Conservation (phyloP, 352 stramenopile genomes). For the Globisporangium ultimum region DNA sequence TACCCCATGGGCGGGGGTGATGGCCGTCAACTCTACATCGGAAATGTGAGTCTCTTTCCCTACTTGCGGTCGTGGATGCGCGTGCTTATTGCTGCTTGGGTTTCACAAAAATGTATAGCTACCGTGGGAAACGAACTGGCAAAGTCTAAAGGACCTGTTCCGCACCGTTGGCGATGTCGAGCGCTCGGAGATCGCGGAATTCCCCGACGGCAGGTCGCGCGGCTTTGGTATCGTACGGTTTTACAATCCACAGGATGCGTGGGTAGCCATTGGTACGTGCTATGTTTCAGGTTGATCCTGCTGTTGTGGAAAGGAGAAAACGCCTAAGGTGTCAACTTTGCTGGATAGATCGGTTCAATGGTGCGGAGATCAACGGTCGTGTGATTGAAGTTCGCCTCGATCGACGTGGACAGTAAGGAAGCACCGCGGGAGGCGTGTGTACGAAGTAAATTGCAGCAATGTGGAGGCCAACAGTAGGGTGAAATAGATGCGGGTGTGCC, state of each 20-base stretch:
- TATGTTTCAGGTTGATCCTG: neutral
- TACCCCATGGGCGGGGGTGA: slow-evolving; percentile 16
- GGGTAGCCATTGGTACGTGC: slow-evolving; percentile 58
- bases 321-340: slow-evolving; percentile 4
- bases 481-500: neutral
- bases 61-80: neutral
- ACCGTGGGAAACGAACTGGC: slow-evolving; percentile 63
- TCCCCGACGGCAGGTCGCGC: slow-evolving; percentile 56
- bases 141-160: slow-evolving; percentile 70
- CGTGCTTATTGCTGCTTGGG: slow-evolving; percentile 5
- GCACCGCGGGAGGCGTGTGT: neutral
- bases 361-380: slow-evolving; percentile 59
- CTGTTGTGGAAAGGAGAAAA: neutral
- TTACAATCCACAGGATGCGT: slow-evolving; percentile 39
- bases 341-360: slow-evolving; percentile 54
- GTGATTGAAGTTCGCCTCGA: slow-evolving; percentile 69
- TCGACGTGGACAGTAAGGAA: slow-evolving; percentile 31
- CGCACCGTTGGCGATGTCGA: slow-evolving; percentile 63
- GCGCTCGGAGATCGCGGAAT: slow-evolving; percentile 52
- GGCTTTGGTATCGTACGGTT: slow-evolving; percentile 76
- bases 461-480: neutral
- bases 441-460: neutral
- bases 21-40: slow-evolving; percentile 62
- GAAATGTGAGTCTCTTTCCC: slow-evolving; percentile 46
- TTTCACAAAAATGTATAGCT: slow-evolving; percentile 27